Evolutionary conservation across 2,329 filamentous ascomycete genomes (phyloP), one percentile per base, ranked within the genome.

Genomic region (Cladosporium sp.): DNA sequence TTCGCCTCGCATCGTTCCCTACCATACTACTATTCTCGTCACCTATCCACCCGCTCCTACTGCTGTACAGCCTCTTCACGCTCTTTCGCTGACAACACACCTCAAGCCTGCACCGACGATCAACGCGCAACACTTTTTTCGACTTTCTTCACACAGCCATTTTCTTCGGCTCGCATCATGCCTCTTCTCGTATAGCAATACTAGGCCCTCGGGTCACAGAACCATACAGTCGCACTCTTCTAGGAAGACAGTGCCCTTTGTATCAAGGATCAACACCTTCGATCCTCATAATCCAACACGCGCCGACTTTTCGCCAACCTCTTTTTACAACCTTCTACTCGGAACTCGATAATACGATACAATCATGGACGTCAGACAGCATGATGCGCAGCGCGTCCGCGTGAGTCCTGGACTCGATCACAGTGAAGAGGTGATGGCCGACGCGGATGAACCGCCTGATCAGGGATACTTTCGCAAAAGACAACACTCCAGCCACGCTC

Each of bases 381-480:
- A 36, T 37, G 56, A 29, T 49, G 53, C 44, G 47, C 60, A 39
- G 40, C 38, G 24, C 20, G 34, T 39, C 18, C 45, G 37, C 45
- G 38, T 48, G 15, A 58, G 47, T 30, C 50, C 56, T 7, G 59
- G 47, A 36, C 61, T 65, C 58, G 65, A 63, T 32, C 53, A 62
- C 39, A 54, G 54, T 45, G 80, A 84, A 53, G 90, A 96, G 51
- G 68, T 83, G 59, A 73, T 78, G 52, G 80, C 86, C 57, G 92
- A 96, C 63, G 78, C 84, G 44, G 92, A 97, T 69, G 92, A 97
- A 70, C 91, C 91, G 43, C 90, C 91, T 61, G 63, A 71, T 64
- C 57, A 68, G 54, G 47, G 62, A 41, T 47, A 50, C 34, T 39
- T 44, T 42, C 53, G 56, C 55, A 51, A 53, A 27, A 55, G 58